Evolutionary conservation across 345 rosid species (phyloP).

Genomic region (Firmiana major): DNA sequence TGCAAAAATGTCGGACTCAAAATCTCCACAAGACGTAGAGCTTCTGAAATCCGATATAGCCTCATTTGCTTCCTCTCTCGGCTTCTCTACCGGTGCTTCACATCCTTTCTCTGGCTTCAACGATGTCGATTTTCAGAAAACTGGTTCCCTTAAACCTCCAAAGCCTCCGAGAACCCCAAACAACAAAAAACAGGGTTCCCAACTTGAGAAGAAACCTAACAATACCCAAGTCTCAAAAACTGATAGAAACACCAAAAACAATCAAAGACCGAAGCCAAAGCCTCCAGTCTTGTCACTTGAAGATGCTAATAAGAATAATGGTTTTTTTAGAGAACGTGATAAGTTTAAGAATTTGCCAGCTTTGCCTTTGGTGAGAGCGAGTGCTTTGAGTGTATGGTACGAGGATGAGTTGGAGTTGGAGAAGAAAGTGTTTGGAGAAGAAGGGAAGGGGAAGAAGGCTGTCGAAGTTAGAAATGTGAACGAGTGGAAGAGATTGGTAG

Average conservation of each 20-base stretch:
- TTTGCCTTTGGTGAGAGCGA: conserved; percentile 72
- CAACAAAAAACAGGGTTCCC: neutral
- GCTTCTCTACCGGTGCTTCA: conserved; percentile 59
- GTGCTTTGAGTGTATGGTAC: conserved; percentile 65
- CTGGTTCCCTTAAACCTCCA: conserved; percentile 21
- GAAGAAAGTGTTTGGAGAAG: conserved; percentile 59
- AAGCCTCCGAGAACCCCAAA: neutral
- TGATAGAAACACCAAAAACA: neutral
- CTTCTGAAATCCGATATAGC: conserved; percentile 66
- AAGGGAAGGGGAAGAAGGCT: conserved; percentile 24
- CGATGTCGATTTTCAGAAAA: conserved; percentile 70
- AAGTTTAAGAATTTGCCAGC: conserved; percentile 60
- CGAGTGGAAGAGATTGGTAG: conserved; percentile 53
- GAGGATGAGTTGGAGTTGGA: conserved; percentile 70
- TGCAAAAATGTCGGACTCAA: conserved; percentile 35
- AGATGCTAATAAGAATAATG: conserved; percentile 22
- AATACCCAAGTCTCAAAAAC: conserved; percentile 20
- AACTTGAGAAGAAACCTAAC: conserved; percentile 13
- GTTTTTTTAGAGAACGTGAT: conserved; percentile 8
- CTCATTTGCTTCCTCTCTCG: conserved; percentile 75
- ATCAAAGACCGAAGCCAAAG: conserved; percentile 41
- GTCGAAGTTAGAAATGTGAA: conserved; percentile 39
- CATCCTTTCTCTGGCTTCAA: conserved; percentile 58
- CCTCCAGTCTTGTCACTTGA: conserved; percentile 56
- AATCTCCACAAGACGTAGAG: conserved; percentile 25